Evolutionary conservation across 257 asterid species (phyloP), one percentile per base, ranked within the genome.

Genomic region (Scutellaria minor): DNA sequence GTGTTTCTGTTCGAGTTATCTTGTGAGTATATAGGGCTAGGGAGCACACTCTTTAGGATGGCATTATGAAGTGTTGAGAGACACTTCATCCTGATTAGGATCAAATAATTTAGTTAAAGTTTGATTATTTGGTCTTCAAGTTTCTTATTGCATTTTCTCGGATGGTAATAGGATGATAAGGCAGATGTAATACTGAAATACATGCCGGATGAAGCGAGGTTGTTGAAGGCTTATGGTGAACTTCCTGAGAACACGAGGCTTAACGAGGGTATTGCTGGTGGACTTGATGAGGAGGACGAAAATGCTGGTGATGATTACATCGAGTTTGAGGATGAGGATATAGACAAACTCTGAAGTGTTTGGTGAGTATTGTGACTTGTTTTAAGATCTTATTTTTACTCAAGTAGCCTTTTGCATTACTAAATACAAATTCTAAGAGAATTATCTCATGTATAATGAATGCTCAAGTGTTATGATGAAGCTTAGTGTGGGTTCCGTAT

Each of bases 161-260:
- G 61, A 6, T 75, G 13, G 6, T 56, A 46, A 10, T 82, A 93
- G 96, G 98, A 93, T 71, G 98, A 89, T 35, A 93, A 93, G 78
- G 93, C 97, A 45, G 98, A 93, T 66, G 96, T 89, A 5, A 93
- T 93, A 72, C 82, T 90, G 73, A 93, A 93, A 81, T 93, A 90
- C 85, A 93, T 93, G 98, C 90, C 95, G 0, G 96, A 90, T 40
- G 98, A 93, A 77, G 98, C 98, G 5, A 87, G 97, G 82, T 76
- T 93, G 77, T 74, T 93, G 83, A 93, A 93, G 85, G 97, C 97
- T 15, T 93, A 90, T 3, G 96, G 96, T 15, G 98, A 92, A 80
- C 71, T 92, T 79, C 98, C 98, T 0, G 98, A 92, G 82, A 90
- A 44, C 86, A 92, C 87, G 7, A 85, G 96, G 87, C 96, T 92